Base-by-base conservation (phyloP, 176 grass and related monocot genomes). In the Musa schizocarpa region DNA sequence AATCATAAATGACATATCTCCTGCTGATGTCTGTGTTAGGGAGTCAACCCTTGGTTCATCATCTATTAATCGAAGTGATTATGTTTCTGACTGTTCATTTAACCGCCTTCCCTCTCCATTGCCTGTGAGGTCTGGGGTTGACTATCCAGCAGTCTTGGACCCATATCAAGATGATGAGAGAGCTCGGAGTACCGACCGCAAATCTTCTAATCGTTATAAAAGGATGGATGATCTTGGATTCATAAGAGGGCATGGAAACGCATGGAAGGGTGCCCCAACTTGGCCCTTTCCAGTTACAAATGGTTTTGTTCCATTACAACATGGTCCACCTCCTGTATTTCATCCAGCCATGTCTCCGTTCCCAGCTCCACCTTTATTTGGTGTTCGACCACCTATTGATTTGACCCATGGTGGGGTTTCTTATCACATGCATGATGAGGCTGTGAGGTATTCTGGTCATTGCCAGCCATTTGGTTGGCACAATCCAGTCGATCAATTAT, bases 391-490 rank as follows among this genome's bases (percentile, higher is more conserved):
- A 58, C 58, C 63, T 76, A 71, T 76, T 71, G 76, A 86, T 54
- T 64, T 82, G 74, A 83, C 80, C 56, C 93, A 89, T 71, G 68
- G 78, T 72, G 88, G 90, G 83, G 83, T 93, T 78, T 76, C 76
- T 64, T 82, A 78, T 79, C 79, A 55, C 51, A 61, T 78, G 68
- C 84, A 75, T 86, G 84, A 81, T 59, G 54, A 59, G 20, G 72
- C 72, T 72, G 83, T 90, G 75, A 87, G 90, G 85, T 92, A 92
- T 85, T 68, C 81, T 1, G 74, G 75, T 14, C 90, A 90, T 71
- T 85, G 93, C 62, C 86, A 79, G 68, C 86, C 91, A 34, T 92
- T 89, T 82, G 88, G 90, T 61, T 99, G 96, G 96, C 91, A 90
- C 77, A 92, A 89, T 73, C 70, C 80, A 58, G 22, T 91, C n/a